These are phyloP conservation scores for Exophiala bonariae DNA, from an alignment of 2,329 filamentous ascomycete species.

Conservation along the genomic window DNA sequence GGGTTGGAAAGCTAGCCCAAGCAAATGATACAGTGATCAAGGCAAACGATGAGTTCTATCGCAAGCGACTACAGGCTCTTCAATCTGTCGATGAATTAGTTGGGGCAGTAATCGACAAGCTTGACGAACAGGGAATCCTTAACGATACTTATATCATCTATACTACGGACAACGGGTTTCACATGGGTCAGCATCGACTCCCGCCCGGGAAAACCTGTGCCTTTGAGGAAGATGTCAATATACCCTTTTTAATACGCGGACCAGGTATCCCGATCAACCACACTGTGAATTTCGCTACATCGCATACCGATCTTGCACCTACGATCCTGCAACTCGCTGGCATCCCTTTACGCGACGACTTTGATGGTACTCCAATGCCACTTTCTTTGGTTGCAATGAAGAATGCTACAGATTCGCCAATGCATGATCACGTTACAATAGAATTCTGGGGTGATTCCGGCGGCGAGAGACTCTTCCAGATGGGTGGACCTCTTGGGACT, in stretches of 20 bases:
- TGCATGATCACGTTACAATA: conserved; percentile 56
- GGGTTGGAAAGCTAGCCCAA: conserved; percentile 44
- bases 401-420: background rate
- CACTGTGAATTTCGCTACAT: conserved; percentile 51
- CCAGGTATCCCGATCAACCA: conserved; percentile 52
- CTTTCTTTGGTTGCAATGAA: conserved; percentile 26
- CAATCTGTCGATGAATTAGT: conserved; percentile 58
- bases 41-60: conserved; percentile 55
- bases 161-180: conserved; percentile 61
- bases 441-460: conserved; percentile 55
- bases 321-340: conserved; percentile 49
- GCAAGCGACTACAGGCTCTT: conserved; percentile 48
- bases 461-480: conserved; percentile 32
- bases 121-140: conserved; percentile 44
- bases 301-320: conserved; percentile 65
- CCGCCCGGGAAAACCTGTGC: conserved; percentile 59
- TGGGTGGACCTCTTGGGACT: background rate
- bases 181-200: conserved; percentile 61
- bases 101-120: conserved; percentile 42
- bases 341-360: conserved; percentile 43
- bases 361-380: conserved; percentile 58
- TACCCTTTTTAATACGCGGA: conserved; percentile 60
- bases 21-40: conserved; percentile 49
- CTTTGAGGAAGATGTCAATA: conserved; percentile 61
- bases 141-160: conserved; percentile 61